Conservation (phyloP, 148 eudicot genomes). For the Suaeda aralocaspica region DNA sequence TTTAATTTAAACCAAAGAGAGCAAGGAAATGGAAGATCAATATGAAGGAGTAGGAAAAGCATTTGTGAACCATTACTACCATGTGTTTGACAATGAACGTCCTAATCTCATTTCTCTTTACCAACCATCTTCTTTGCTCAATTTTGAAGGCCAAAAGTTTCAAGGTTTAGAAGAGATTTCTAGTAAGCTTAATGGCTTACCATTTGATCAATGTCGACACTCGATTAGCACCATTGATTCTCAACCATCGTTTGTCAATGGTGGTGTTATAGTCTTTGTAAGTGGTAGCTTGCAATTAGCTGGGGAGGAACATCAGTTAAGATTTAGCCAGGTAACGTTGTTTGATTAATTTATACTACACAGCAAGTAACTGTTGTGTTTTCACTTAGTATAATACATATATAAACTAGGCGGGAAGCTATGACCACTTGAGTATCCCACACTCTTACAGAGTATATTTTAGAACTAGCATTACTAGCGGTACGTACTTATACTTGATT, state of each 20-base stretch:
- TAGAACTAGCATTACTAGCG: no score
- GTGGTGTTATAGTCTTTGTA: constrained; percentile 68
- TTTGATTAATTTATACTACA: background rate
- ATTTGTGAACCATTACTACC: constrained; percentile 72
- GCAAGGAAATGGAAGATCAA: constrained; percentile 48
- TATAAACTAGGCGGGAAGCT: no score
- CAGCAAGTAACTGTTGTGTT: no score
- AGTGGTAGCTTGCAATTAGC: constrained; percentile 67
- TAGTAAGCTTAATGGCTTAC: constrained; percentile 48
- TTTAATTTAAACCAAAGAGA: background rate
- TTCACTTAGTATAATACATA: no score
- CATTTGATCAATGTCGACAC: constrained; percentile 71
- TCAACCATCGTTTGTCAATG: constrained; percentile 55
- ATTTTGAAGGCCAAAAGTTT: constrained; percentile 64
- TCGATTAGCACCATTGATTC: constrained; percentile 69
- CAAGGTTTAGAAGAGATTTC: constrained; percentile 53
- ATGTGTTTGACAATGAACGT: constrained; percentile 59
- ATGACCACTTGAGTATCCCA: no score
- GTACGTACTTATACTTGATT: no score
- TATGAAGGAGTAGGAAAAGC: constrained; percentile 62
- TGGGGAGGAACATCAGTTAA: constrained; percentile 67
- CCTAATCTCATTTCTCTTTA: constrained; percentile 47
- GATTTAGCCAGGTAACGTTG: constrained; percentile 70
- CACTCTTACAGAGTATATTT: no score
- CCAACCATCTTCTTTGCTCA: constrained; percentile 59